Evolutionary conservation across 163 green algal genomes (phyloP), one percentile per base, ranked within the genome.

Genomic region (Scenedesmus sp.): DNA sequence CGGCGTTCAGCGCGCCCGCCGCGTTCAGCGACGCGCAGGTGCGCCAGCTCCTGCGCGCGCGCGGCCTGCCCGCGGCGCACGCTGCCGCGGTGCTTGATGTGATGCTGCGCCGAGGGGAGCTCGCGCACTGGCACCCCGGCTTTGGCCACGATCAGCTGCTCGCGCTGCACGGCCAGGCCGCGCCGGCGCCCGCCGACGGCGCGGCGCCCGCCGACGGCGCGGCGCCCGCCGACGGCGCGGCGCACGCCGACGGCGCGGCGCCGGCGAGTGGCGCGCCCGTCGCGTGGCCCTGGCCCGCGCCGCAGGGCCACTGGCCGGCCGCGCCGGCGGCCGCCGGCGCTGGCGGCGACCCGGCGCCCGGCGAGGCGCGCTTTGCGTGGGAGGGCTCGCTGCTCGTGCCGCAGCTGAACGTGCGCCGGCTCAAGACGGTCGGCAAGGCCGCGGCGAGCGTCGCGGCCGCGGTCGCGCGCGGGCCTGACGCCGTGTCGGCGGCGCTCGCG

Each of bases 21-120:
- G 42, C 34, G 5, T 77, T 67, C 57, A 77, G 20, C 13, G 24
- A 67, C 53, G 36, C 44, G 33, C 69, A 77, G 69, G n/a, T 77
- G 69, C 10, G n/a, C 10, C 9, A 60, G 10, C 15, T 22, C 7
- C 20, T 77, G 36, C 28, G n/a, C 11, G 45, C 6, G 26, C 53
- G 39, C 17, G 29, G 54, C 36, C 34, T 39, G 28, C 69, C 69
- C 14, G 65, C 51, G 47, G 36, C 29, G 1, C 24, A 58, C 56
- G 33, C 33, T 9, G 33, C n/a, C 18, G 36, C n/a, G 1, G 36
- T 56, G 53, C 45, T 66, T 4, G 54, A 65, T 31, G 58, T 56
- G 20, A 10, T 77, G 69, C 11, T 77, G 5, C 34, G 34, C 15
- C 36, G 33, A 6, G 34, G 53, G 2, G 67, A 66, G 20, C 24